Evolutionary conservation across 1,284 basidiomycete species (phyloP), one percentile per base, ranked within the genome.

Genomic region (Naganishia sp.): DNA sequence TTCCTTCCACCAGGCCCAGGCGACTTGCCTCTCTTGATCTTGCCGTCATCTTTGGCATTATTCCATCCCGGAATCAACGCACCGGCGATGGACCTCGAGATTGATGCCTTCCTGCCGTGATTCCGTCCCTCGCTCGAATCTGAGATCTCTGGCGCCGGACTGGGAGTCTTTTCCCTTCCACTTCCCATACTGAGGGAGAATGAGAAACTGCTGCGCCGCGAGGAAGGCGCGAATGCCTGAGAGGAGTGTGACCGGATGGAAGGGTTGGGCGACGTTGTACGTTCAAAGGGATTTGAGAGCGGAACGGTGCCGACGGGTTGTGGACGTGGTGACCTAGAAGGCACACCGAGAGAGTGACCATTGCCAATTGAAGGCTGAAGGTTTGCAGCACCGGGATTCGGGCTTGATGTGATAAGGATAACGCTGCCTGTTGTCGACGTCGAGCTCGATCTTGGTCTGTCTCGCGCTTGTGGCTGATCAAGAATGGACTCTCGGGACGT

Each of bases 51-150:
- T 13, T 42, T 54, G 10, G 50, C 65, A 5, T 11, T 57, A 31
- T 28, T 32, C 55, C 55, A 57, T n/a, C 65, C 52, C n/a, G 50
- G 43, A 23, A 54, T 49, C 35, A 66, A 46, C 9, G 65, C 57
- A 23, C 57, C 57, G 10, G 57, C 52, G n/a, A 66, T 60, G 17
- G 54, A 25, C 17, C 52, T 53, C 25, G 56, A 55, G 39, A 67
- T 56, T 0, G 60, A 63, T 31, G 60, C 49, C 31, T 67, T 67
- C 18, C 66, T 41, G n/a, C 52, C 39, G 51, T 67, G 66, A 9
- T 31, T 18, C 28, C 15, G 17, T 25, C 47, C 10, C 46, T 25
- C 18, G 23, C 10, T 46, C n/a, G 11, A 45, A 15, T 50, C n/a
- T 2, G n/a, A 9, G 21, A 28, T 25, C 2, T 50, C 47, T 3